phyloP scores from a whole-genome alignment of 345 rosid species.

The Ricinus communis region DNA sequence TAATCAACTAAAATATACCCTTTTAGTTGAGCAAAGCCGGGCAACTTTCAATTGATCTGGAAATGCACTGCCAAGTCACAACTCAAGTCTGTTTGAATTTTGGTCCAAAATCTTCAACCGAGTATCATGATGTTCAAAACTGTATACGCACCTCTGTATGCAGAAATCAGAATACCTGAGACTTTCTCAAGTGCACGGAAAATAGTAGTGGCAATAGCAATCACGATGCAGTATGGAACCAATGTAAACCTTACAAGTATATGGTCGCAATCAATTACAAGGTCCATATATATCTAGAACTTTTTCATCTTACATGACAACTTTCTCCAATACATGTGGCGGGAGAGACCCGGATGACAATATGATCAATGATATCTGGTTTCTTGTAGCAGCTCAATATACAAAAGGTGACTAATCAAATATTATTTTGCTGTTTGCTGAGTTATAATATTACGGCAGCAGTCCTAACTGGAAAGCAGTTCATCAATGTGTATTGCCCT shows the following conservation, averaged over 20 bases:
- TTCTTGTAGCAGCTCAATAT: conserved; percentile 14
- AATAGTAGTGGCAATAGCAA: not conserved
- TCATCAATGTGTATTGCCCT: conserved; percentile 21
- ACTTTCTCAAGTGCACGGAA: not conserved
- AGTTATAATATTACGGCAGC: conserved; percentile 1
- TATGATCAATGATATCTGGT: not conserved
- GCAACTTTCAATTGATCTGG: too few relatives aligned
- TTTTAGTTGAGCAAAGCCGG: too few relatives aligned
- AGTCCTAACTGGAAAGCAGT: conserved; percentile 11
- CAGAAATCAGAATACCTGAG: not conserved
- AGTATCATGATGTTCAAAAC: too few relatives aligned
- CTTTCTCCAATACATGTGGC: not conserved
- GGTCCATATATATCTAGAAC: not conserved
- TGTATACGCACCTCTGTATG: not conserved
- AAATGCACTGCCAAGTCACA: too few relatives aligned
- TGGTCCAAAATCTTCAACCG: too few relatives aligned
- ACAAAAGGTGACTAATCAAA: conserved; percentile 16
- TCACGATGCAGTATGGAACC: not conserved
- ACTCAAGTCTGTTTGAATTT: too few relatives aligned
- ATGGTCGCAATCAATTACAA: not conserved
- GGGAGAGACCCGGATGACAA: not conserved
- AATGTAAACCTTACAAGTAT: not conserved
- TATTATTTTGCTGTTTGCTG: conserved; percentile 2
- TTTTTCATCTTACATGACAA: not conserved
- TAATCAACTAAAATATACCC: too few relatives aligned